These are phyloP conservation scores for Cyclotella kingstonii DNA, from an alignment of 108 stramenopile species.

Conservation along the genomic window DNA sequence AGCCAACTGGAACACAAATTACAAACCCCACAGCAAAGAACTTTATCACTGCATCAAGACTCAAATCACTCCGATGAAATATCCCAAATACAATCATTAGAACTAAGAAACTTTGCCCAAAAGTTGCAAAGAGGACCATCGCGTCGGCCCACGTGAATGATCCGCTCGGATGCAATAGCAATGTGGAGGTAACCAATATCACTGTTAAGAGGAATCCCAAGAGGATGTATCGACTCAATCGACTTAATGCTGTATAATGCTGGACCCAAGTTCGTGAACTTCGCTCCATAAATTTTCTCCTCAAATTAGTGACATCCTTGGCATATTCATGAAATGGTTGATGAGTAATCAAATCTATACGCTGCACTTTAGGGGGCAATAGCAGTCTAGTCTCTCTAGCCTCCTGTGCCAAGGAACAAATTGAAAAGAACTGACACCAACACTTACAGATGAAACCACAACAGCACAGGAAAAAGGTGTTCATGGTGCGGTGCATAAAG, in stretches of 20 bases:
- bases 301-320: constrained; percentile 70
- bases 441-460: constrained; percentile 75
- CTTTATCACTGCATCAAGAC: constrained; percentile 85
- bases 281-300: constrained; percentile 67
- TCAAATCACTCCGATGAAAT: constrained; percentile 84
- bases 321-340: constrained; percentile 87
- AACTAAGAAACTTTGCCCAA: constrained; percentile 73
- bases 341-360: constrained; percentile 81
- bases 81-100: constrained; percentile 79
- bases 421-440: constrained; percentile 80
- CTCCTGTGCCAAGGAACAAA: constrained; percentile 86
- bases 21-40: constrained; percentile 85
- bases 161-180: constrained; percentile 63
- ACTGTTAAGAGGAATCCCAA: constrained; percentile 39
- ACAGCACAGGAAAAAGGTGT: constrained; percentile 56
- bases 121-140: constrained; percentile 70
- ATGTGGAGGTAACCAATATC: constrained; percentile 43
- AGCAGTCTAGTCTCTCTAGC: constrained; percentile 77
- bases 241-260: constrained; percentile 72
- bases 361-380: constrained; percentile 73
- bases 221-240: constrained; percentile 71
- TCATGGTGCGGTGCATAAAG: constrained; percentile 60
- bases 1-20: constrained; percentile 72
- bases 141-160: constrained; percentile 76
- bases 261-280: constrained; percentile 56